Conservation (phyloP, 371 early-diverging fungal species). For the Mortierella sp. region DNA sequence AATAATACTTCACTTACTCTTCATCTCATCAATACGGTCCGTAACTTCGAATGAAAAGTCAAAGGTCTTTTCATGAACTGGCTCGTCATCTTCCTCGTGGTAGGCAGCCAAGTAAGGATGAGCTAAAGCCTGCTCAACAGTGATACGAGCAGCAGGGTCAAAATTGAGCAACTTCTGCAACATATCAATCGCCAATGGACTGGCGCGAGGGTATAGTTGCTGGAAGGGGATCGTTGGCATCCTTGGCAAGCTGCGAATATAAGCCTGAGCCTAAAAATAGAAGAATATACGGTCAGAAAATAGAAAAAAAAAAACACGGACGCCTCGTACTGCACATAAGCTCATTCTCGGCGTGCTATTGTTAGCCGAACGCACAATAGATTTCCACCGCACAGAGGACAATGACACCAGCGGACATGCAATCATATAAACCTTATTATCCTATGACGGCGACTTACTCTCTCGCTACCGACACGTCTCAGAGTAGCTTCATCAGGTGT, state of each 20-base stretch:
- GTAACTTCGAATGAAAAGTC: constrained; percentile 95
- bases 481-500: constrained; percentile 97
- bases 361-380: background rate
- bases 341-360: constrained; percentile 6
- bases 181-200: constrained; percentile 82
- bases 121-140: constrained; percentile 83
- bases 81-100: constrained; percentile 85
- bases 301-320: background rate
- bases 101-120: constrained; percentile 86
- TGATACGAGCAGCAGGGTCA: constrained; percentile 86
- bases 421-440: background rate
- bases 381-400: background rate
- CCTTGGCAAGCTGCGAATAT: constrained; percentile 91
- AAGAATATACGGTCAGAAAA: background rate
- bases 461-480: constrained; percentile 83
- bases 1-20: constrained; percentile 68
- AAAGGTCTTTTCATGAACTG: constrained; percentile 77
- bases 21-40: constrained; percentile 90
- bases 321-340: too few relatives aligned
- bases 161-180: constrained; percentile 84
- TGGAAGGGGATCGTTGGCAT: constrained; percentile 93
- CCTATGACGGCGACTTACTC: constrained; percentile 60
- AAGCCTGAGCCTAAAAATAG: constrained; percentile 87
- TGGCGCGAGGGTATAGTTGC: constrained; percentile 82
- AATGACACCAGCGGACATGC: background rate